Evolutionary conservation across 768 basidiomycete genomes (phyloP).

Genomic region (Astraeus odoratus): DNA sequence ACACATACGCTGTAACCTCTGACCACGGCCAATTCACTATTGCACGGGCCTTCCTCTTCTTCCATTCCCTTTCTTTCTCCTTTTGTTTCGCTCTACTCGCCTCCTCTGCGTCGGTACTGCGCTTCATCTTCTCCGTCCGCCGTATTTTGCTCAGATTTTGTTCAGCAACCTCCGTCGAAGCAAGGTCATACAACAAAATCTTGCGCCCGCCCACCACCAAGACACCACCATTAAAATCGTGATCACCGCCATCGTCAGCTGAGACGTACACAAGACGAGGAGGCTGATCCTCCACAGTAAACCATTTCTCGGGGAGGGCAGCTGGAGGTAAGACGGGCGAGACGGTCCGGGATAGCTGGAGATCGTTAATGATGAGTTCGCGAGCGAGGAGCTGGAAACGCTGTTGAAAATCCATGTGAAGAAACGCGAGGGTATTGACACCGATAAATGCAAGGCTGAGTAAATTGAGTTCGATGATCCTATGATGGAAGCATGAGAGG

Average conservation of each 20-base stretch:
- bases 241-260: constrained; percentile 15
- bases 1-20: constrained; percentile 54
- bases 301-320: constrained; percentile 40
- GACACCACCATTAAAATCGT: constrained; percentile 53
- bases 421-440: constrained; percentile 52
- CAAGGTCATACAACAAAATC: constrained; percentile 55
- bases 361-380: constrained; percentile 41
- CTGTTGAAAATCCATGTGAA: constrained; percentile 57
- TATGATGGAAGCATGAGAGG: constrained; percentile 18
- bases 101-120: constrained; percentile 37
- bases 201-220: constrained; percentile 64
- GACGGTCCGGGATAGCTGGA: constrained; percentile 43
- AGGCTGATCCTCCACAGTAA: constrained; percentile 32
- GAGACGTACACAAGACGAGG: constrained; percentile 36
- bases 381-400: constrained; percentile 59
- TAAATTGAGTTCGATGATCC: constrained; percentile 62
- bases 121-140: constrained; percentile 45
- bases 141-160: constrained; percentile 52
- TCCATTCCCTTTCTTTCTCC: constrained; percentile 48
- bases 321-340: constrained; percentile 45
- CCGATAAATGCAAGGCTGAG: constrained; percentile 60
- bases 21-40: constrained; percentile 72
- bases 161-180: constrained; percentile 38
- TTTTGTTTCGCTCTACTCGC: constrained; percentile 44
- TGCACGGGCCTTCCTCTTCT: constrained; percentile 48